A percentile compares a stretch with the other conserved stretches of the same genome.
Conservation (phyloP, 192 early-diverging fungal species). For the Phycomyces nitens region DNA sequence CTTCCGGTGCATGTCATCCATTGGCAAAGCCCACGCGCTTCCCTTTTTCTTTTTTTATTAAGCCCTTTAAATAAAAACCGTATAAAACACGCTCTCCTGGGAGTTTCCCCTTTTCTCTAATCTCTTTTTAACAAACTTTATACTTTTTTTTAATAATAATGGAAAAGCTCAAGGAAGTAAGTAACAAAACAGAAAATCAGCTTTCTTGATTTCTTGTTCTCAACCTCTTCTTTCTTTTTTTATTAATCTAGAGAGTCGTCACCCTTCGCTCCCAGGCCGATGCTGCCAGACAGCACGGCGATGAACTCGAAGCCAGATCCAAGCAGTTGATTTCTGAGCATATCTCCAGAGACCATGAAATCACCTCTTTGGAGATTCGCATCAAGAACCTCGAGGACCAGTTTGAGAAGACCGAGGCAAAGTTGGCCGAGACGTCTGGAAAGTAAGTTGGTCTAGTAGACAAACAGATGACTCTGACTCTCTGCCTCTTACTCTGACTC, state of each 20-base stretch:
- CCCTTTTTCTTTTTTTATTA: too few species aligned
- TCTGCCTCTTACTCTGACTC: conserved; percentile 21
- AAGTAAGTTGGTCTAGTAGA: conserved; percentile 51
- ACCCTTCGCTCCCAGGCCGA: conserved; percentile 66
- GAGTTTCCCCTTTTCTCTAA: not conserved
- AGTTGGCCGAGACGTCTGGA: conserved; percentile 48
- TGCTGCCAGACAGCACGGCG: conserved; percentile 54
- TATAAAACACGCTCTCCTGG: too few species aligned
- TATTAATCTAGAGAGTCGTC: conserved; percentile 54
- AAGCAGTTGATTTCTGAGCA: conserved; percentile 61
- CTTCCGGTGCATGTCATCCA: too few species aligned
- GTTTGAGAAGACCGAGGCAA: conserved; percentile 42
- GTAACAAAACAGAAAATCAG: not conserved
- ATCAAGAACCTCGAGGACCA: conserved; percentile 41
- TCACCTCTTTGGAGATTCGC: conserved; percentile 65
- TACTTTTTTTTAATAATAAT: conserved; percentile 21
- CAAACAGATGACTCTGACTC: conserved; percentile 24
- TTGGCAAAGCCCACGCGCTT: too few species aligned
- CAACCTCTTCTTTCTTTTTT: not conserved
- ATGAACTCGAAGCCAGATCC: conserved; percentile 55
- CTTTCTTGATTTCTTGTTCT: not conserved
- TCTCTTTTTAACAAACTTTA: not conserved
- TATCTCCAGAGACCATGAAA: conserved; percentile 69
- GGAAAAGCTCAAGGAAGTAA: conserved; percentile 65
- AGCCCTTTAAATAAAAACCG: too few species aligned